A percentile compares a stretch with the other conserved stretches of the same genome.
Conservation (phyloP, 1,284 basidiomycete genomes). For the Testicularia cyperi region DNA sequence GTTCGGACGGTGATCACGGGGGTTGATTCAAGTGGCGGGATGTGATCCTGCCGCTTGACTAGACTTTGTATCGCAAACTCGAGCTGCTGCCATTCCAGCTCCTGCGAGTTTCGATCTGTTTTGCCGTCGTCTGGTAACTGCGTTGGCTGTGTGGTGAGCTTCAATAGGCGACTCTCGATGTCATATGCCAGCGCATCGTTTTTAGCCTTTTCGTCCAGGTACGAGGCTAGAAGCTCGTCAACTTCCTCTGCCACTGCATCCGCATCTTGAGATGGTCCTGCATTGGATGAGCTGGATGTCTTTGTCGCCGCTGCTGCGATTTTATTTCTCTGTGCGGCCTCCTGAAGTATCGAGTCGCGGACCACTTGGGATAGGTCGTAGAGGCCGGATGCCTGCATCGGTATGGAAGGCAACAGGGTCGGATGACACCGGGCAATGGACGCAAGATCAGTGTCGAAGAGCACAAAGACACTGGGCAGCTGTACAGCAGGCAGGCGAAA, state of each 20-base stretch:
- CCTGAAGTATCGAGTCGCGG: conserved; percentile 19
- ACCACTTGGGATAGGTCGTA: conserved; percentile 23
- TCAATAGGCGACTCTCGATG: conserved; percentile 7
- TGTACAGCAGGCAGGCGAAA: too few relatives aligned
- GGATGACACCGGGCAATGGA: too few relatives aligned
- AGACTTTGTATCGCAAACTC: conserved; percentile 20
- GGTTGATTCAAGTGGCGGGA: conserved; percentile 13
- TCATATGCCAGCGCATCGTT: conserved; percentile 19
- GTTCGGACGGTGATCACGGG: conserved; percentile 20
- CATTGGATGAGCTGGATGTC: neutral
- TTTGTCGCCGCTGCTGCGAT: conserved; percentile 1
- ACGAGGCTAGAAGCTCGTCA: conserved; percentile 17
- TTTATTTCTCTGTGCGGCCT: conserved; percentile 25
- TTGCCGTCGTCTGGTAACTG: neutral
- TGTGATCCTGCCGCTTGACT: conserved; percentile 1
- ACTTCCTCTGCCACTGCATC: conserved; percentile 1
- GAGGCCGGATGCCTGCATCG: conserved; percentile 17
- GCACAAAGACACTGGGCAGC: too few relatives aligned
- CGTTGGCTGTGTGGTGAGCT: too few relatives aligned
- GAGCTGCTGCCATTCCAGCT: conserved; percentile 34
- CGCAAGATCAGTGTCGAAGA: too few relatives aligned
- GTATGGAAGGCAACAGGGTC: too few relatives aligned
- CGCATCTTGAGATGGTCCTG: conserved; percentile 5
- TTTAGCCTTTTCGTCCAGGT: conserved; percentile 26
- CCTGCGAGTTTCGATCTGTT: conserved; percentile 4